A percentile compares a stretch with the other conserved stretches of the same genome.
These are phyloP conservation scores for Cutaneotrichosporon sp. DNA, from an alignment of 1,284 basidiomycete species.

Conservation along the genomic window DNA sequence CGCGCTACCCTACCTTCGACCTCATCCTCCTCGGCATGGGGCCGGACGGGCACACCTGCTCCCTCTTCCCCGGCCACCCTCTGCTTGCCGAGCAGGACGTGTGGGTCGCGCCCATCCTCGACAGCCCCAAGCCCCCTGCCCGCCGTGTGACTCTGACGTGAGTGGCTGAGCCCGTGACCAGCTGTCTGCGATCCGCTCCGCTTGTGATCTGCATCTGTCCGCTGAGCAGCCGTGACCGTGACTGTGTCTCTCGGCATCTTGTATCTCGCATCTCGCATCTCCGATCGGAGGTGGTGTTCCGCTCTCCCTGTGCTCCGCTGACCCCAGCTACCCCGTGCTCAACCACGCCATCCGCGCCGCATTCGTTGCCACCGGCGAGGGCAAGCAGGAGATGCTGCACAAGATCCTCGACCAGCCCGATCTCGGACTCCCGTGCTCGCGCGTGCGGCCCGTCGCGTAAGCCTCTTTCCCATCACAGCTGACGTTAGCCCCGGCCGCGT, in stretches of 20 bases:
- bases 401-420: constrained; percentile 79
- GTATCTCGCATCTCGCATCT: too few species aligned
- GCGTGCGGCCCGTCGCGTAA: constrained; percentile 69
- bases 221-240: too few species aligned
- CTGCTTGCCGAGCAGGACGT: constrained; percentile 81
- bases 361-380: constrained; percentile 82
- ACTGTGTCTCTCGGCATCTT: not conserved
- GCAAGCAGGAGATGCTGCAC: constrained; percentile 77
- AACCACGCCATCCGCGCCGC: constrained; percentile 86
- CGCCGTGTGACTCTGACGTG: constrained; percentile 72
- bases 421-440: constrained; percentile 75
- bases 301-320: not conserved
- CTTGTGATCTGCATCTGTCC: too few species aligned
- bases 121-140: constrained; percentile 91
- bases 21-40: constrained; percentile 92
- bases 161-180: too few species aligned
- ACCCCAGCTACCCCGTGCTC: constrained; percentile 70
- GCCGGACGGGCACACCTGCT: constrained; percentile 94
- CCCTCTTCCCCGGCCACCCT: constrained; percentile 90
- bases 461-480: too few species aligned
- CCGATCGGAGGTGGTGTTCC: not conserved
- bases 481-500: constrained; percentile 68
- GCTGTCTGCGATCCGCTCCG: too few species aligned
- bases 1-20: constrained; percentile 92
- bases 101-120: constrained; percentile 92